phyloP scores from a whole-genome alignment of 345 rosid genomes.

The Aegle marmelos region DNA sequence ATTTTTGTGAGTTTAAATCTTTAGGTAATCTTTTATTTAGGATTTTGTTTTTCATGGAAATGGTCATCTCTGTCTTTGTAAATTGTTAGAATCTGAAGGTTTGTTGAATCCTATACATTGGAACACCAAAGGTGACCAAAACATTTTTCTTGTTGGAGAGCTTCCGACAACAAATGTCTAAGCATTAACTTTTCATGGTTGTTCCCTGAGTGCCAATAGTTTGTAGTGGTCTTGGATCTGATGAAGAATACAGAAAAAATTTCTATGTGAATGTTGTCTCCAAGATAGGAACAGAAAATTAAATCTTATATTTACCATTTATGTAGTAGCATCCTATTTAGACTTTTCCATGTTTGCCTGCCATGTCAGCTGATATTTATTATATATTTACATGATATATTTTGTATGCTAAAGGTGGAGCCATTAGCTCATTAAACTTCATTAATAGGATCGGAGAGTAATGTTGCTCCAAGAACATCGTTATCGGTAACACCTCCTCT shows the following conservation, averaged over 20 bases:
- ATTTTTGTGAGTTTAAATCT: background rate
- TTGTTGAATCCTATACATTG: background rate
- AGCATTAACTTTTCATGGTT: background rate
- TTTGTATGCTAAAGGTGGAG: background rate
- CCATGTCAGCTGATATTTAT: constrained; percentile 3
- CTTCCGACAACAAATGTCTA: too few species aligned
- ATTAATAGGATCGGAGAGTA: too few species aligned
- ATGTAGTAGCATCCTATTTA: constrained; percentile 1
- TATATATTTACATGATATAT: background rate
- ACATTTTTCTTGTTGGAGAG: too few species aligned
- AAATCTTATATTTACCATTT: background rate
- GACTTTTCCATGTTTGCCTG: background rate
- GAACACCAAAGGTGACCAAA: too few species aligned
- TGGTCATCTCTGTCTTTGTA: background rate
- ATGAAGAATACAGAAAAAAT: background rate
- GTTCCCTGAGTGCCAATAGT: background rate
- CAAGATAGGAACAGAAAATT: constrained; percentile 6
- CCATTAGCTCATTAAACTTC: background rate
- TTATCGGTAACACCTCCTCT: too few species aligned
- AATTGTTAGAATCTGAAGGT: background rate
- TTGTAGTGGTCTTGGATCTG: background rate
- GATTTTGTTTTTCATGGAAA: background rate
- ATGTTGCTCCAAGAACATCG: too few species aligned
- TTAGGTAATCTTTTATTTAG: background rate
- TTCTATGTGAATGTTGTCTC: constrained; percentile 2